Base-by-base conservation (phyloP, 2,329 filamentous ascomycete genomes). In the Monilinia polystroma region DNA sequence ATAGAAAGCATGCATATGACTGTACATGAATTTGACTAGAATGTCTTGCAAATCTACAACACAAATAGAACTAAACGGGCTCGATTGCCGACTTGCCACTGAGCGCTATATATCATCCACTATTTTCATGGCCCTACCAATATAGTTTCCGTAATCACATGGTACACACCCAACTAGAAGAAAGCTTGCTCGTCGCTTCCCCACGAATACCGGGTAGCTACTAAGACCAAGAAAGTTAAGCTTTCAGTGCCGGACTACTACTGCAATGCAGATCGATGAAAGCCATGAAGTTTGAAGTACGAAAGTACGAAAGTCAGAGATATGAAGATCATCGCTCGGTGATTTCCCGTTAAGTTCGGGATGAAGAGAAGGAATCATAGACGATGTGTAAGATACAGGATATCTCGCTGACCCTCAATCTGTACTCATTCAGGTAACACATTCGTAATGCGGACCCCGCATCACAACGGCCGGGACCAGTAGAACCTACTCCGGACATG, bases 201-300 rank as follows among this genome's bases (percentile, higher is more conserved):
- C 57, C 57, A 60, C 20, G 29, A 51, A 18, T 3, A 23, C 20
- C 20, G 32, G 11, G 35, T 41, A 38, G 45, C 8, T 18, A 38
- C 29, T 38, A 26, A 6, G 29, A 38, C 45, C 38, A 51, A 60
- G 58, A 51, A 60, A 51, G 14, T 38, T 23, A 60, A 60, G 58
- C 58, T 51, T 60, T 60, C 14, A 60, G 58, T 51, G 32, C 58
- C 58, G 58, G n/a, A 23, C 26, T 45, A n/a, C 41, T 14, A 35
- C 26, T 43, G 32, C 58, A 26, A 32, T n/a, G 58, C 14, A n/a
- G 45, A 60, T 51, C 45, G 23, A 12, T 26, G 5, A 51, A 38
- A 12, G 0, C 32, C 32, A 26, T 38, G 6, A 14, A 14, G 26
- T 2, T 38, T 4, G 58, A 60, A 60, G 45, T 45, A 51, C 35